Base-by-base conservation (phyloP, 1,284 basidiomycete species). In the Gymnopus androsaceus region DNA sequence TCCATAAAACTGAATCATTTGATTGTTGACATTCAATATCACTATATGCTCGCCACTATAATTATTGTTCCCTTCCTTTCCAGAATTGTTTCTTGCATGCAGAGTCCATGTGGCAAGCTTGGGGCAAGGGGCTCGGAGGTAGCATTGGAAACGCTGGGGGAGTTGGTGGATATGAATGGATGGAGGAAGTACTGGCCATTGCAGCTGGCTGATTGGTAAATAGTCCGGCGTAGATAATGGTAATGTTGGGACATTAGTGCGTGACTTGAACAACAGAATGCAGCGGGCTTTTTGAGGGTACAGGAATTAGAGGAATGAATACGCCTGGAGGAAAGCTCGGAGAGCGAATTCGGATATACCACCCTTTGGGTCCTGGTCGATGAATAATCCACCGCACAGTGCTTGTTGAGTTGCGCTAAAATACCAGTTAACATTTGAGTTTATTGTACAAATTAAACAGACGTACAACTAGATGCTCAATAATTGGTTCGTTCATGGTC, bases 271-370 rank as follows among this genome's bases (percentile, higher is more conserved):
- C 1, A 77, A 75, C 87, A 2, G 74, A 68, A 58, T 85, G 77
- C 61, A 84, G 78, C 0, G 80, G 79, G 0, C 83, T 82, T 12
- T 73, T 72, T 31, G 72, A 70, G 0, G 84, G 75, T 0, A 88
- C 72, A 5, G 88, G 85, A 6, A 76, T 70, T 17, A 91, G 70
- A 1, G 85, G 77, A 37, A 91, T 88, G 64, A 80, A 87, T 15
- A 81, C 75, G 4, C 81, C 83, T 15, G 81, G 80, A 1, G 85
- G 84, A 59, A 88, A 88, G 5, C 74, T 66, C 0, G 88, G 88
- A 1, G 87, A 74, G 19, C 85, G 79, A 19, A 92, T 72, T 47
- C 85, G 85, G 59, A 92, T 83, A 67, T 91, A 91, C 89, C 89
- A 92, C 23, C 89, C 89, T 33, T 86, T 81, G 59, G 83, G 81